Percentiles rank a stretch among this genome's conserved stretches.
Evolutionary conservation across 2,329 filamentous ascomycete species (phyloP).

Genomic region (Clarireedia sp.): DNA sequence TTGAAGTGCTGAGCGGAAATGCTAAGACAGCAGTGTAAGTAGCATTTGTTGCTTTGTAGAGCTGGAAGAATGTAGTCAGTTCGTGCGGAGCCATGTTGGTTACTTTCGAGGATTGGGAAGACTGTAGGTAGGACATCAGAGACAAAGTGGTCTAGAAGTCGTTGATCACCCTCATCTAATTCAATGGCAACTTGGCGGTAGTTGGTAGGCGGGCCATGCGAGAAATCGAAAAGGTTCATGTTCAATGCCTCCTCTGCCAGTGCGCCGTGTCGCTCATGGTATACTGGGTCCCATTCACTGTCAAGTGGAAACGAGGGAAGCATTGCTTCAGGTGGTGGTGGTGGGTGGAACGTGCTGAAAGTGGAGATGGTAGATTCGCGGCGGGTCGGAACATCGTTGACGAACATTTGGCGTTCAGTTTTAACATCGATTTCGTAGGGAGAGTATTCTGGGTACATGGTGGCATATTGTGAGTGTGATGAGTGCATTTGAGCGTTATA

Average conservation of each 20-base stretch:
- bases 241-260: conserved; percentile 54
- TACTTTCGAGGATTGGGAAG: conserved; percentile 86
- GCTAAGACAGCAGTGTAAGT: conserved; percentile 91
- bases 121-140: conserved; percentile 79
- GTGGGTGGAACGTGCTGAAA: conserved; percentile 83
- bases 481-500: conserved; percentile 56
- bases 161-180: conserved; percentile 80
- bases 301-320: conserved; percentile 56
- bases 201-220: conserved; percentile 56
- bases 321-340: conserved; percentile 60
- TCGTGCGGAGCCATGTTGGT: conserved; percentile 74
- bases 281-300: conserved; percentile 67
- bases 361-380: conserved; percentile 84
- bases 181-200: conserved; percentile 66
- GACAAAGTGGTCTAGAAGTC: conserved; percentile 84
- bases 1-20: conserved; percentile 90
- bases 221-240: conserved; percentile 77
- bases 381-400: conserved; percentile 81
- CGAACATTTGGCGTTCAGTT: conserved; percentile 88
- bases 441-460: conserved; percentile 49
- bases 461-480: conserved; percentile 37
- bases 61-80: conserved; percentile 80
- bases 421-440: conserved; percentile 95
- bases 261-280: conserved; percentile 60
- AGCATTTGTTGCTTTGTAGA: conserved; percentile 83